These are phyloP conservation scores for Neurospora africana DNA, from an alignment of 495 filamentous ascomycete species.

Conservation along the genomic window DNA sequence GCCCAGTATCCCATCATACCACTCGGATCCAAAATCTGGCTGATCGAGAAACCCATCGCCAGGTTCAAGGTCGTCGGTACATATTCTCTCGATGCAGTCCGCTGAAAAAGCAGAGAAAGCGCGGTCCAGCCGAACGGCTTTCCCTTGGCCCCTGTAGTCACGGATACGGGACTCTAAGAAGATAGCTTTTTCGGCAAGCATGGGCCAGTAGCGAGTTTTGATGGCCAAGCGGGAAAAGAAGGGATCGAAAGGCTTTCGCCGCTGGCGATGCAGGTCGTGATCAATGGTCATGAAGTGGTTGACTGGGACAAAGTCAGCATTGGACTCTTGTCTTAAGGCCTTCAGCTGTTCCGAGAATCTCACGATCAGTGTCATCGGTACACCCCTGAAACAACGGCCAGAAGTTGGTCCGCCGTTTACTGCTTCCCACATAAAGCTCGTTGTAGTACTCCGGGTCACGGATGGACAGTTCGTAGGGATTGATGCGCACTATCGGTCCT, in stretches of 20 bases:
- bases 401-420: slow-evolving; percentile 5
- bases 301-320: neutral
- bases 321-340: neutral
- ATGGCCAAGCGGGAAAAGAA: slow-evolving; percentile 14
- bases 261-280: slow-evolving; percentile 12
- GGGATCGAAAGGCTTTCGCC: slow-evolving; percentile 9
- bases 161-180: neutral
- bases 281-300: slow-evolving; percentile 6
- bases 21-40: slow-evolving; percentile 4
- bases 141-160: slow-evolving; percentile 1
- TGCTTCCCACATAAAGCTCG: slow-evolving; percentile 21
- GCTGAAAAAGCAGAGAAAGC: slow-evolving; percentile 14
- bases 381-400: neutral
- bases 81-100: slow-evolving; percentile 5
- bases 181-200: slow-evolving; percentile 1
- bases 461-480: slow-evolving; percentile 40
- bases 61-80: neutral
- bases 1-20: slow-evolving; percentile 7
- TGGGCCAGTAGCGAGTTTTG: slow-evolving; percentile 5
- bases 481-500: slow-evolving; percentile 43
- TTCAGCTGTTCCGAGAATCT: neutral
- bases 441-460: slow-evolving; percentile 30
- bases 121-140: slow-evolving; percentile 19
- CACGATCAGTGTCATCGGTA: slow-evolving; percentile 3
- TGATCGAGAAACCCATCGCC: slow-evolving; percentile 4